Evolutionary conservation across 148 eudicot genomes (phyloP).

Genomic region (Limonium bicolor): DNA sequence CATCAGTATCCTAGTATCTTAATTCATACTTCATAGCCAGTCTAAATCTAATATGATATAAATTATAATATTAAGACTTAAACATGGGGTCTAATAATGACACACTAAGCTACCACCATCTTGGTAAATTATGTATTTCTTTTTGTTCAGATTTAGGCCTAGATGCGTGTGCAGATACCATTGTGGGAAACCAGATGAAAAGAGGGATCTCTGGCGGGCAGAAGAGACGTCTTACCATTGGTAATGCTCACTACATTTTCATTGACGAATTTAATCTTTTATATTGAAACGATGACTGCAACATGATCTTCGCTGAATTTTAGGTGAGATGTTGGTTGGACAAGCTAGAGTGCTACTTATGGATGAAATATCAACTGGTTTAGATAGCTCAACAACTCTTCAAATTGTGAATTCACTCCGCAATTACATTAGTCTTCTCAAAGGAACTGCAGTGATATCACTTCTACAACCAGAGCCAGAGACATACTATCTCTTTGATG

Average conservation of each 20-base stretch:
- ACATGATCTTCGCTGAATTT: too few species aligned
- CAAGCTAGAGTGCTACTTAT: constrained; percentile 16
- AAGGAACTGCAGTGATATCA: constrained; percentile 18
- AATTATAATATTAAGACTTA: not conserved
- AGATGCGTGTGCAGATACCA: constrained; percentile 14
- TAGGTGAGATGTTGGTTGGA: constrained; percentile 28
- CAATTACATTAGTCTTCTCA: constrained; percentile 14
- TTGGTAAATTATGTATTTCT: too few species aligned
- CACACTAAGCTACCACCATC: not conserved
- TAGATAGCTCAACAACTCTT: constrained; percentile 25
- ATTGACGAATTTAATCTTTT: too few species aligned
- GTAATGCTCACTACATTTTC: not conserved
- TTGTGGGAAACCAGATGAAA: constrained; percentile 1
- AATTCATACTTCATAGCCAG: too few species aligned
- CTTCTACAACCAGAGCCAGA: constrained; percentile 25
- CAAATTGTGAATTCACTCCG: constrained; percentile 17
- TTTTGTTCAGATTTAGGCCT: constrained; percentile 18
- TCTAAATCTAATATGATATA: too few species aligned
- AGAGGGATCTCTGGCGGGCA: constrained; percentile 3
- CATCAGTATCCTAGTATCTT: too few species aligned
- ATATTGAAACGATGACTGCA: too few species aligned
- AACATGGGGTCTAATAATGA: not conserved
- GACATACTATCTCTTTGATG: constrained; percentile 20
- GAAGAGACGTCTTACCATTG: not conserved
- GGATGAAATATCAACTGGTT: constrained; percentile 28